These are phyloP conservation scores for Pichia sp. DNA, from an alignment of 1,139 yeast species.

Conservation along the genomic window DNA sequence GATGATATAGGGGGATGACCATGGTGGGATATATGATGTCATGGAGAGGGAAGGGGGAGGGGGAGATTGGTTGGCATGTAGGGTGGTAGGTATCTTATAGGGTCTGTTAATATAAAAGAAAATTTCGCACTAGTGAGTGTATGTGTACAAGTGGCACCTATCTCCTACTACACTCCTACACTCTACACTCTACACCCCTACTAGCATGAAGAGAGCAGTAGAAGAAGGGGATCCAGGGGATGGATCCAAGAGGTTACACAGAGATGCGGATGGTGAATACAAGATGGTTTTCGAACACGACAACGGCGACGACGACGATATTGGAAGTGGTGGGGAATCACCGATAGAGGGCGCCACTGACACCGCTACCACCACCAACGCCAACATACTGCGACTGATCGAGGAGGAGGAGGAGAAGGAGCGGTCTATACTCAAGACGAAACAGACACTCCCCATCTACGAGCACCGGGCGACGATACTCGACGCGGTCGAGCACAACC, in stretches of 20 bases:
- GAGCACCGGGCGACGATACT: constrained; percentile 55
- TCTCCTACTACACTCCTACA: too few relatives aligned
- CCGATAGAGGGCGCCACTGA: too few relatives aligned
- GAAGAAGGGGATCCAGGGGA: too few relatives aligned
- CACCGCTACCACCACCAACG: background rate
- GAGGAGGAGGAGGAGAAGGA: constrained; percentile 38
- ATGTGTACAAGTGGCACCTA: too few relatives aligned
- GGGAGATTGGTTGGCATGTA: too few relatives aligned
- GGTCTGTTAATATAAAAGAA: too few relatives aligned
- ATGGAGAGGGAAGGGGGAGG: constrained; percentile 36
- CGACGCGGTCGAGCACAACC: constrained; percentile 55
- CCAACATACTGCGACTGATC: constrained; percentile 22
- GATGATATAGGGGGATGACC: constrained; percentile 92
- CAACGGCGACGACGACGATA: constrained; percentile 54
- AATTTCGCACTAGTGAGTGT: too few relatives aligned
- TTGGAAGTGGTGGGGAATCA: constrained; percentile 34
- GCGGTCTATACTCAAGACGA: constrained; percentile 36
- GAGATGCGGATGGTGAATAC: too few relatives aligned
- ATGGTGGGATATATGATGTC: constrained; percentile 70
- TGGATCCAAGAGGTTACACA: too few relatives aligned
- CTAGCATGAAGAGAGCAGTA: background rate
- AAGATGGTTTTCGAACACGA: constrained; percentile 33
- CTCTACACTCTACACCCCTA: too few relatives aligned
- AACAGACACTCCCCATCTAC: constrained; percentile 73
- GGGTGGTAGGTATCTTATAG: too few relatives aligned